Evolutionary conservation across 2,329 filamentous ascomycete genomes (phyloP).

Genomic region (Alternaria arbusti): DNA sequence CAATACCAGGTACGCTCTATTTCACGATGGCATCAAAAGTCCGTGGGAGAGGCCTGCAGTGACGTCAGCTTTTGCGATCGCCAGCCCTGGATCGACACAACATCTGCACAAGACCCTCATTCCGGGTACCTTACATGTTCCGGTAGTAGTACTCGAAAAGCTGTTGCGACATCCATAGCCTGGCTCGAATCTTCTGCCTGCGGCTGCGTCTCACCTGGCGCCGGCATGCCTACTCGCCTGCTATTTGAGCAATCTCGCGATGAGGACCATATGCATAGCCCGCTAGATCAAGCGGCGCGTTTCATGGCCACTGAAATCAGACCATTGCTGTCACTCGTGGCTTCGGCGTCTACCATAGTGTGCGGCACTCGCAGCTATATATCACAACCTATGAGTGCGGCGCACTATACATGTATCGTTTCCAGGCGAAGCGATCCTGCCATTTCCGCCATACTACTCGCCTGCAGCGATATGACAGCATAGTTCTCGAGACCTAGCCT

Average conservation of each 20-base stretch:
- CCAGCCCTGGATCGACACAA: not conserved
- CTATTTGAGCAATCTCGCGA: not conserved
- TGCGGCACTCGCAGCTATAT: not conserved
- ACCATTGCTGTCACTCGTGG: not conserved
- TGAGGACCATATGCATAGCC: not conserved
- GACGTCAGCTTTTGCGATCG: slow-evolving; percentile 2
- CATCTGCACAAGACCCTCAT: not conserved
- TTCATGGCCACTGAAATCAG: slow-evolving; percentile 1
- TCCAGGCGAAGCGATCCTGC: not conserved
- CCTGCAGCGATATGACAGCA: not conserved
- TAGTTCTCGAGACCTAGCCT: not conserved
- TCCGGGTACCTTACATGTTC: slow-evolving; percentile 1
- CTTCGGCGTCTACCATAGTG: not conserved
- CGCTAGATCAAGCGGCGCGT: not conserved
- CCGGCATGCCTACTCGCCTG: not conserved
- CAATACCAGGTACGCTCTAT: not conserved
- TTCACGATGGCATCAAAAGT: not conserved
- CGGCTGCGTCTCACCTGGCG: not conserved
- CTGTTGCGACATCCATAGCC: not conserved
- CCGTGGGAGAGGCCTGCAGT: not conserved
- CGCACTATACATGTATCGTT: not conserved
- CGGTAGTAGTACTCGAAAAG: not conserved
- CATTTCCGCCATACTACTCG: slow-evolving; percentile 11
- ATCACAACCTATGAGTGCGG: not conserved
- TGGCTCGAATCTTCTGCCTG: not conserved